Base-by-base conservation (phyloP, 345 rosid genomes). In the Chamaenerion angustifolium region DNA sequence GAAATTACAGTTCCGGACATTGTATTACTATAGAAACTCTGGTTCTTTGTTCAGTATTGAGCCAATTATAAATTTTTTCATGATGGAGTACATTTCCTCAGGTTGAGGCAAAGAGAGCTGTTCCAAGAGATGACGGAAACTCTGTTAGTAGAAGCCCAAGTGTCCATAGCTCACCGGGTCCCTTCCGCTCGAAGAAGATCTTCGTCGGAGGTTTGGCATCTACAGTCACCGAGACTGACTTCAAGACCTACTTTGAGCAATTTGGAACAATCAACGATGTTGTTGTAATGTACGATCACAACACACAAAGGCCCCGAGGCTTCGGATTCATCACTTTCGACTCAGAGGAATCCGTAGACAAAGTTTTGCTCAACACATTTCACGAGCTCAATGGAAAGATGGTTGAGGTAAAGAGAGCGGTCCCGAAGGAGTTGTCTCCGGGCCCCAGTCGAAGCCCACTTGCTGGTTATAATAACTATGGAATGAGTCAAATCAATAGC, bases 31-130 rank as follows among this genome's bases (percentile, higher is more conserved):
- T 68, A 57, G 48, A 45, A 52, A 49, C 57, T 71, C 55, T 63
- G 56, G 60, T 58, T 69, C 59, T 57, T 37, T 49, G 16, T 35
- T 60, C 48, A 62, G 51, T 31, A 31, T 31, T 31, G 37, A 31
- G 37, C 37, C 37, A 31, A 4, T 66, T 63, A n/a, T 45, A 41
- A 50, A 40, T 25, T 40, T 45, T 58, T 17, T 25, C 41, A 31
- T 57, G 54, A 17, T 16, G 37, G 37, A 31, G 10, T 31, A 3
- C 37, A 31, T 49, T 31, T 31, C 37, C 37, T 31, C 37, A 31
- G 88, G 85, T 80, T 48, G 94, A 83, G 72, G 94, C 94, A 48
- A 83, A 83, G 56, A 80, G 67, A 49, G 94, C 94, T 43, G 83
- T 83, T 62, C 94, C 94, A 12, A 76, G 85, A 64, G 94, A 83